Conservation (phyloP, 306 rosid species). For the Vicia faba region DNA sequence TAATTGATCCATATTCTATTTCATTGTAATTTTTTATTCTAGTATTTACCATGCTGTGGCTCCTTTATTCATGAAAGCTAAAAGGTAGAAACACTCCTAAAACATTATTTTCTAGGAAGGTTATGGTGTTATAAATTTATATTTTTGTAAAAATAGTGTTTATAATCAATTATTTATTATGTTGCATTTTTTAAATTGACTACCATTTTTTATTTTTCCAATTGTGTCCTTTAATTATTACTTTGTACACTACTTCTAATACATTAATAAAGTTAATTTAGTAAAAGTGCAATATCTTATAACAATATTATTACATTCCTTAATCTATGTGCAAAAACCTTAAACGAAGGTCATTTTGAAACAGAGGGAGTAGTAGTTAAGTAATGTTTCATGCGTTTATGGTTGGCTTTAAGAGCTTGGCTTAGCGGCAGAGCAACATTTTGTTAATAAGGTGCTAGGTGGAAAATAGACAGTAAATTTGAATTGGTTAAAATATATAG, state of each 20-base stretch:
- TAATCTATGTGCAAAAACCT: too few relatives aligned
- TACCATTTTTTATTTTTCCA: background rate
- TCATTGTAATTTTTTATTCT: background rate
- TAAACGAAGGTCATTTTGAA: too few relatives aligned
- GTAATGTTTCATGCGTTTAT: slow-evolving; percentile 14
- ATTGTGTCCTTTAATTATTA: too few relatives aligned
- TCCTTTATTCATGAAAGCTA: background rate
- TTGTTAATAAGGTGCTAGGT: slow-evolving; percentile 16
- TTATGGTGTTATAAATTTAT: background rate
- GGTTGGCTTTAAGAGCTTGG: slow-evolving; percentile 23
- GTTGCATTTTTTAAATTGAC: slow-evolving; percentile 10
- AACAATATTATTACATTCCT: too few relatives aligned
- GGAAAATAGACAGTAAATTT: slow-evolving; percentile 14
- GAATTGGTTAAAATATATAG: slow-evolving; percentile 5
- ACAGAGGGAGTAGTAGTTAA: background rate
- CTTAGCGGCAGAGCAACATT: background rate
- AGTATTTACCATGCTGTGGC: background rate
- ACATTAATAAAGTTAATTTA: too few relatives aligned
- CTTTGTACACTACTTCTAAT: too few relatives aligned
- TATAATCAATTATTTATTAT: background rate
- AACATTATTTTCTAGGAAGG: slow-evolving; percentile 1
- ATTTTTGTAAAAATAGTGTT: background rate
- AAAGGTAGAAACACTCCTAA: slow-evolving; percentile 5
- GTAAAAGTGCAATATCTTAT: too few relatives aligned
- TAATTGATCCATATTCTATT: slow-evolving; percentile 18